These are phyloP conservation scores for Aquilaria sinensis DNA, from an alignment of 345 rosid genomes.

Conservation along the genomic window DNA sequence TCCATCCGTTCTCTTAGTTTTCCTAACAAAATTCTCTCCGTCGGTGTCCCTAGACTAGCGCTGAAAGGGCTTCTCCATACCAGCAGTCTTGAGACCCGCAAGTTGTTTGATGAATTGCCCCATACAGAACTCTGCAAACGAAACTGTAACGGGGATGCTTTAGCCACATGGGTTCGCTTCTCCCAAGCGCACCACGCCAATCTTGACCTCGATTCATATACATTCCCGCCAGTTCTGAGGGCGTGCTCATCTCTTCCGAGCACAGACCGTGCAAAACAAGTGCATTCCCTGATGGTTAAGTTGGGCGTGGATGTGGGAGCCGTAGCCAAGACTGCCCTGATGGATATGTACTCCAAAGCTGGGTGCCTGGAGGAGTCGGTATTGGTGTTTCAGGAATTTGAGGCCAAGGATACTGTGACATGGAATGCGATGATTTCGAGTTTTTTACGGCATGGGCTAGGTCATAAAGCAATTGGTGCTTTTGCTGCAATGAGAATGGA, in stretches of 20 bases:
- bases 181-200: constrained; percentile 25
- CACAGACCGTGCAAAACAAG: constrained; percentile 50
- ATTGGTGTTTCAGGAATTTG: constrained; percentile 46
- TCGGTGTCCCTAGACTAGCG: too few relatives aligned
- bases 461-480: constrained; percentile 44
- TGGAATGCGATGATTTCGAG: constrained; percentile 80
- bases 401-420: constrained; percentile 49
- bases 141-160: constrained; percentile 37
- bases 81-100: background rate
- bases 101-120: constrained; percentile 47
- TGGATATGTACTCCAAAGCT: constrained; percentile 64
- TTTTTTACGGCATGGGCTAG: constrained; percentile 44
- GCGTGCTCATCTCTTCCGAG: constrained; percentile 52
- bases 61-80: too few relatives aligned
- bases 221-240: constrained; percentile 62
- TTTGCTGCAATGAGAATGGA: constrained; percentile 52
- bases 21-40: background rate
- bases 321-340: constrained; percentile 53
- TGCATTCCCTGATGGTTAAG: constrained; percentile 68
- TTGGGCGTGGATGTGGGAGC: constrained; percentile 48
- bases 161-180: constrained; percentile 53
- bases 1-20: background rate
- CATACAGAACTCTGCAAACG: constrained; percentile 32
- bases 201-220: constrained; percentile 37
- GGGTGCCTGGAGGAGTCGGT: constrained; percentile 40